Percentiles rank a stretch among this genome's conserved stretches.
Evolutionary conservation across 1,139 yeast species (phyloP).

Genomic region (Kodamaea plutei): DNA sequence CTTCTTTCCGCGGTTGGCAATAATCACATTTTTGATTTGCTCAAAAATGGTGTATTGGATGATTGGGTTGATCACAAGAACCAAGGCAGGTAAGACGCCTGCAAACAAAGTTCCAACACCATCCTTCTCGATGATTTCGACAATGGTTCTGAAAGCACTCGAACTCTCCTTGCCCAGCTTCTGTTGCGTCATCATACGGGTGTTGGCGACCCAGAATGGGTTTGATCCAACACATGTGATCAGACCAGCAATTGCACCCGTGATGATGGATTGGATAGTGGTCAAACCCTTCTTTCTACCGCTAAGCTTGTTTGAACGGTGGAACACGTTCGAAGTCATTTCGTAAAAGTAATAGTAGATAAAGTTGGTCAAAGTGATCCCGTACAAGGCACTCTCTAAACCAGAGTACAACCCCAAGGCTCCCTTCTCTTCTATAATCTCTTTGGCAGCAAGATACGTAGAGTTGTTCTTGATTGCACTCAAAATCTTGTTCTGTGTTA

Average conservation of each 20-base stretch:
- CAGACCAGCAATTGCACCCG: conserved; percentile 87
- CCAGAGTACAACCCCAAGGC: conserved; percentile 75
- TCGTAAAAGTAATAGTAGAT: conserved; percentile 91
- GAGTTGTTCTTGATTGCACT: conserved; percentile 19
- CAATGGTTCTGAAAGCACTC: conserved; percentile 51
- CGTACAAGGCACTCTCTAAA: conserved; percentile 80
- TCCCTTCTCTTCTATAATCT: conserved; percentile 62
- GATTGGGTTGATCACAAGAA: conserved; percentile 82
- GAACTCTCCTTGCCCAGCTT: conserved; percentile 19
- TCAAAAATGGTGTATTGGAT: conserved; percentile 91
- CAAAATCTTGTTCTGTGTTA: conserved; percentile 19
- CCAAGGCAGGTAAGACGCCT: conserved; percentile 83
- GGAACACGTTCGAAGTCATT: conserved; percentile 53
- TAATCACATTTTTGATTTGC: conserved; percentile 67
- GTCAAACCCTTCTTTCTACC: conserved; percentile 41
- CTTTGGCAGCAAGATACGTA: conserved; percentile 35
- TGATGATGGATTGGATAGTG: conserved; percentile 67
- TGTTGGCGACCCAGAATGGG: conserved; percentile 95
- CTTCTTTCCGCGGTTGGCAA: conserved; percentile 47
- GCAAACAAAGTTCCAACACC: conserved; percentile 73
- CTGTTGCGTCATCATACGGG: conserved; percentile 68
- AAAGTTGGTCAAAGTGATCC: conserved; percentile 81
- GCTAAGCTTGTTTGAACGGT: conserved; percentile 30
- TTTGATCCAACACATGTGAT: conserved; percentile 83
- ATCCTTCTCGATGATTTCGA: conserved; percentile 63